Conservation (phyloP, 2,329 filamentous ascomycete genomes). For the Tolypocladium inflatum region DNA sequence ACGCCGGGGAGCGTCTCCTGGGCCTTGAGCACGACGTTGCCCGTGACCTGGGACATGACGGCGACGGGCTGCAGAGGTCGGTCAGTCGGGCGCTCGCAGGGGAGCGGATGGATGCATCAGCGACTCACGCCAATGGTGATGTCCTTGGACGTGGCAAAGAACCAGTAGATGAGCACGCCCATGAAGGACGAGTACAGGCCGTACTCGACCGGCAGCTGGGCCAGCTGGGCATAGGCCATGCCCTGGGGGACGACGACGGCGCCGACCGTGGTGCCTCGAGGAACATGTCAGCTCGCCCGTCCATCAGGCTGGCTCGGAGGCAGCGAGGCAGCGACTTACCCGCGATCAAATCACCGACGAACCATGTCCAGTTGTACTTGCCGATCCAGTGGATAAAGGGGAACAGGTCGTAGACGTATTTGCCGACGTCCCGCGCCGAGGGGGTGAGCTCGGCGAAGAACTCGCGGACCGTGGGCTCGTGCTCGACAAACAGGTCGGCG, state of each 20-base stretch:
- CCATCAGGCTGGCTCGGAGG: too few species aligned
- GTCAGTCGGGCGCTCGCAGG: conserved; percentile 1
- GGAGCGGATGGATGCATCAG: neutral
- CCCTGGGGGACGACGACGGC: conserved; percentile 45
- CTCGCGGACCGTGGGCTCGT: conserved; percentile 31
- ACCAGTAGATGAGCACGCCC: conserved; percentile 92
- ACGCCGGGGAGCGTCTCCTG: conserved; percentile 27
- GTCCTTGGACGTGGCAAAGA: conserved; percentile 89
- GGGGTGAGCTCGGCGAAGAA: conserved; percentile 29
- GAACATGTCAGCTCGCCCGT: conserved; percentile 8
- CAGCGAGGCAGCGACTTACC: neutral
- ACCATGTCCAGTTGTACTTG: conserved; percentile 39
- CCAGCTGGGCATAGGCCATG: conserved; percentile 43
- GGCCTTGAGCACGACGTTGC: conserved; percentile 34
- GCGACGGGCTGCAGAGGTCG: conserved; percentile 35
- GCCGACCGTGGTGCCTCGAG: conserved; percentile 33
- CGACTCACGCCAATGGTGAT: conserved; percentile 73
- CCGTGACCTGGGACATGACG: conserved; percentile 43
- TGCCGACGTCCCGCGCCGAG: conserved; percentile 14
- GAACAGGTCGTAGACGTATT: conserved; percentile 33
- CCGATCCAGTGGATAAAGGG: conserved; percentile 40
- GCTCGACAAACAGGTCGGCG: conserved; percentile 27
- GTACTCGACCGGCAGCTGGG: conserved; percentile 37
- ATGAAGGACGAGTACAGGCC: conserved; percentile 73
- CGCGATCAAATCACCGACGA: conserved; percentile 35